phyloP scores from a whole-genome alignment of 768 basidiomycete genomes.

The Mrakia blollopis region DNA sequence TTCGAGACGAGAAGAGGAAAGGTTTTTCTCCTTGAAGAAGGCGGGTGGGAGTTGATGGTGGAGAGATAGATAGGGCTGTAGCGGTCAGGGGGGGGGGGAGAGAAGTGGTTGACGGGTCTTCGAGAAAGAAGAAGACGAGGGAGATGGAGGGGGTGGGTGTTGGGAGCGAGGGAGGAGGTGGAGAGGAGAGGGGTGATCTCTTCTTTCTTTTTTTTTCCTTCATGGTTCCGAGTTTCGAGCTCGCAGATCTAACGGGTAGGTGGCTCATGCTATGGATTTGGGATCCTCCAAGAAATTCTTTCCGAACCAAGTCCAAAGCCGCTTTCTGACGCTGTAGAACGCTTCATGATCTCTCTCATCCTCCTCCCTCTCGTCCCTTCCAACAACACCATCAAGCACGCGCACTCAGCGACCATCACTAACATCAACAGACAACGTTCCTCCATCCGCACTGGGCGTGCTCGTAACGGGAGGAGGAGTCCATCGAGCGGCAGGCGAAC shows the following conservation, averaged over 20 bases:
- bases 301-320: no score
- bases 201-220: no score
- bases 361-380: background rate
- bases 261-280: no score
- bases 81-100: background rate
- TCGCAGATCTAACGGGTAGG: no score
- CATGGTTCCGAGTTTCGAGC: no score
- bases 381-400: background rate
- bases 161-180: no score
- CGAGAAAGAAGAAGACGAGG: no score
- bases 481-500: background rate
- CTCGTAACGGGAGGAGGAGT: background rate
- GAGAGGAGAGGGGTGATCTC: no score
- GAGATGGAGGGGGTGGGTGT: no score
- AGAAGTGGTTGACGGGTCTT: background rate
- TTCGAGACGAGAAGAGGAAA: background rate
- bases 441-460: background rate
- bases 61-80: background rate
- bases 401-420: slow-evolving; percentile 9
- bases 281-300: no score
- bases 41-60: background rate
- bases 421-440: background rate
- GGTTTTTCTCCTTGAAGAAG: background rate
- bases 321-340: background rate
- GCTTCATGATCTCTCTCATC: background rate